Base-by-base conservation (phyloP, 345 rosid genomes). In the Syzygium oleosum region DNA sequence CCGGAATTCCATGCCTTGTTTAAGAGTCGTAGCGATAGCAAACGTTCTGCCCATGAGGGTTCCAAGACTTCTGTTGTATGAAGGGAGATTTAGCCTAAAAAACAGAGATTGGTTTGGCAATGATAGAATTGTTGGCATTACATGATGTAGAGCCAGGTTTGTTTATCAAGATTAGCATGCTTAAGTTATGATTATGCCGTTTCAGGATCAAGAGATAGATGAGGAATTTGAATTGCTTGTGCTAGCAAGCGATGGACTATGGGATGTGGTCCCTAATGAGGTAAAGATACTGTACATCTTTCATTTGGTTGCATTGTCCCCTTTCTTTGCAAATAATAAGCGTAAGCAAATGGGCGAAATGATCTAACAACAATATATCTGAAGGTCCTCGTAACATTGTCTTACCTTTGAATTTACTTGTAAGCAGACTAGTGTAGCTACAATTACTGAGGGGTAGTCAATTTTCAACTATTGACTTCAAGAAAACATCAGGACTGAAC, bases 221-320 rank as follows among this genome's bases (percentile, higher is more conserved):
- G 91, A 94, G 84, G 98, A 95, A 85, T 86, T 94, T 12, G 98
- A 97, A 88, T 88, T 95, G 87, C 98, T 98, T 85, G 98, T 98
- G 85, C 96, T 98, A 87, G 99, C 99, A 61, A 98, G 98, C 89
- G 99, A 97, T 90, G 99, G 99, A 88, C 88, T 97, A 80, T 97
- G 99, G 99, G 99, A 98, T 91, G 99, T 97, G 16, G 96, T 98
- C 21, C 97, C 96, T 27, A 97, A 98, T 90, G 98, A 96, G 93
- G 99, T 95, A 93, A 88, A 88, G 56, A 29, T 58, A 16, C 63
- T 6, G 25, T 73, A 73, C 83, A 73, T 73, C 38, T 73, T 41
- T 38, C 83, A 38, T 73, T 73, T 38, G 17, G 31, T 55, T 65
- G 9, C 43, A 12, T 49, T 27, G 84, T 79, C 80, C 55, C 21